Percentiles rank a stretch among this genome's conserved stretches.
These are phyloP conservation scores for Naegleria gruberi DNA, from an alignment of 208 protist species.

Conservation along the genomic window DNA sequence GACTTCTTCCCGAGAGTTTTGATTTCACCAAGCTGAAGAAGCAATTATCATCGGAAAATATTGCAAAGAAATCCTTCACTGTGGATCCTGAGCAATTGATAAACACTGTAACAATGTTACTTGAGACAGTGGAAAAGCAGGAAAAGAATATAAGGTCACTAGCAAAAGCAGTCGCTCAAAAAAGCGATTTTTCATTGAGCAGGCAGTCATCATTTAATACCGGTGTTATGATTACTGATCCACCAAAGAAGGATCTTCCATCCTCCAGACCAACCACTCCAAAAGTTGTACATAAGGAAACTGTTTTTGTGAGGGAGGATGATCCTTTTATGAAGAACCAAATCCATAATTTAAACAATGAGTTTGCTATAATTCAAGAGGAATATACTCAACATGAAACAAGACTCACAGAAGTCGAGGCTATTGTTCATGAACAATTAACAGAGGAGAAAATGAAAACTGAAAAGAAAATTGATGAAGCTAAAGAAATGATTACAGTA, in stretches of 20 bases:
- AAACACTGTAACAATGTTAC: not conserved
- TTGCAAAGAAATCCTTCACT: not conserved
- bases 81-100: not conserved
- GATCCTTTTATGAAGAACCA: not conserved
- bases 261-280: not conserved
- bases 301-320: not conserved
- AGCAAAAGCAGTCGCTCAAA: not conserved
- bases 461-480: not conserved
- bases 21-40: too few species aligned
- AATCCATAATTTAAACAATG: not conserved
- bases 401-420: not conserved
- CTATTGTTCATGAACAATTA: not conserved
- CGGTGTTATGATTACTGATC: not conserved
- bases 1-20: too few species aligned
- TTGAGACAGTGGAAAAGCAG: not conserved
- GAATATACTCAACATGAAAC: not conserved
- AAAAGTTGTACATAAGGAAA: not conserved
- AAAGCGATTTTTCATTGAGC: not conserved
- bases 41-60: too few species aligned
- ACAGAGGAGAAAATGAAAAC: not conserved
- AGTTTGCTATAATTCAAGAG: not conserved
- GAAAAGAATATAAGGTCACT: not conserved
- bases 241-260: not conserved
- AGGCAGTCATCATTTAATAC: not conserved
- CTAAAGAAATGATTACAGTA: not conserved